phyloP scores from a whole-genome alignment of 164 flowering plant species.

The Echeveria elegans region DNA sequence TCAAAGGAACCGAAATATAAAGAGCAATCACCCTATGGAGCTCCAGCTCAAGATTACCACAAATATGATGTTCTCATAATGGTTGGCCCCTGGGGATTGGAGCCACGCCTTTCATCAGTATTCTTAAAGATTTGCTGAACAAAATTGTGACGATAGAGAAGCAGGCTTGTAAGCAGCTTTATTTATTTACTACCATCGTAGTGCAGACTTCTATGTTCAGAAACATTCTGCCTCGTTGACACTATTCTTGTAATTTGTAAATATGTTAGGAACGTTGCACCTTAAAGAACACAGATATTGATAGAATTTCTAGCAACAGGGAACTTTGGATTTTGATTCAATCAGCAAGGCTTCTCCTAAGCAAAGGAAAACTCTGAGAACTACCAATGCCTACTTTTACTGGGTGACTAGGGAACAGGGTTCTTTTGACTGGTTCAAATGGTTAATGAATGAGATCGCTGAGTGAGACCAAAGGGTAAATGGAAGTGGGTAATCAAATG shows the following conservation, averaged over 20 bases:
- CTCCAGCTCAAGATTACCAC: conserved; percentile 86
- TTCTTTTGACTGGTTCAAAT: conserved; percentile 99
- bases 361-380: conserved; percentile 51
- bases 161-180: conserved; percentile 40
- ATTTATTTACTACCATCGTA: neutral
- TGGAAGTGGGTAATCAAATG: conserved; percentile 10
- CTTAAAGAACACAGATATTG: conserved; percentile 35
- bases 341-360: conserved; percentile 35
- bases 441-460: conserved; percentile 95
- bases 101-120: conserved; percentile 95
- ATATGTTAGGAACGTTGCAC: too few species aligned
- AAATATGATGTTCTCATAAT: conserved; percentile 85
- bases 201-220: neutral
- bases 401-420: conserved; percentile 99
- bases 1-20: neutral
- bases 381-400: conserved; percentile 95
- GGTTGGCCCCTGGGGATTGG: conserved; percentile 92
- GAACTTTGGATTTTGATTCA: conserved; percentile 30
- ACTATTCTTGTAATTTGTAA: too few species aligned
- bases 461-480: conserved; percentile 87
- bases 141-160: conserved; percentile 79
- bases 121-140: conserved; percentile 82
- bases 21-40: conserved; percentile 66
- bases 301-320: conserved; percentile 46
- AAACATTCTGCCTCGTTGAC: neutral